Evolutionary conservation across 768 basidiomycete genomes (phyloP), one percentile per base, ranked within the genome.

Genomic region (Russula griseocarnosa): DNA sequence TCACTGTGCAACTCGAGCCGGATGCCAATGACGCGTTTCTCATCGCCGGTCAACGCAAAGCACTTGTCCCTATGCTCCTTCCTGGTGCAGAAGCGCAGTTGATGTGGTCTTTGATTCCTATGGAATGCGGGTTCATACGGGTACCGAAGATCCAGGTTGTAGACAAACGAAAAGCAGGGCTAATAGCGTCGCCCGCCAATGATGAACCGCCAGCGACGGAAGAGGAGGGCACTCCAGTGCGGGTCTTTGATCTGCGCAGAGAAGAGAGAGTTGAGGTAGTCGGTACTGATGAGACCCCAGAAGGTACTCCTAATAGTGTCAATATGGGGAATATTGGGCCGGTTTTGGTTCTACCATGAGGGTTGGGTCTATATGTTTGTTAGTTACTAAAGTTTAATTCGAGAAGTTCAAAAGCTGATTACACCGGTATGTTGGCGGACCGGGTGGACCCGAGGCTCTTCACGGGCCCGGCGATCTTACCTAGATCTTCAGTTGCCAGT

Each of bases 1-100:
- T 95, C 38, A 78, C 83, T 13, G 79, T 94, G 10, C 83, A 87
- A 38, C 79, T 94, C 32, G 93, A 96, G 59, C 79, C 85, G 1
- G 86, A 87, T 64, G 65, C 75, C 0, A 74, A 81, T 14, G 90
- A 91, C 47, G 79, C 81, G n/a, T 96, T 97, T 73, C 84, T 94
- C 18, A 83, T 94, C 49, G 83, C 90, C 3, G 94, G 95, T 0
- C 72, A 89, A 40, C 79, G 90, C 53, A 82, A 77, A 55, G 84
- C 85, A 3, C 81, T 85, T 11, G 67, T 92, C 10, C 86, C 91
- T 3, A 75, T 88, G 51, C 76, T 98, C n/a, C 76, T 90, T 49
- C 88, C 93, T 0, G 86, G 86, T 6, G 76, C 79, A 30, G 90
- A 92, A 72, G 85, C 85, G 68, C 79, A 73, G 62, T 57, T 92